Evolutionary conservation across 169 alveolate species (phyloP).

Genomic region (Plasmodium inui): DNA sequence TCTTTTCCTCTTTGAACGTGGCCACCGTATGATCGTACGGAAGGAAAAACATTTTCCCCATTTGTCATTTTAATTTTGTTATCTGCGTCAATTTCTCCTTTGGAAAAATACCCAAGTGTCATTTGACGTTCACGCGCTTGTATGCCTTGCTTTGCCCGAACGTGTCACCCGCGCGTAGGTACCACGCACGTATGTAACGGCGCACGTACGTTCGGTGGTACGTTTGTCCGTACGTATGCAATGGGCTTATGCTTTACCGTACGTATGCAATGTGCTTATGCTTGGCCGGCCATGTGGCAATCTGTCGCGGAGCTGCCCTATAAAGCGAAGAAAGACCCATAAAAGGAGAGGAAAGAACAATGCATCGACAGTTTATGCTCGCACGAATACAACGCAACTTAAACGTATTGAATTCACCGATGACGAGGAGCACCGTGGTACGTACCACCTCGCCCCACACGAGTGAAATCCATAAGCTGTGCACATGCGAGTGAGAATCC

Average conservation of each 20-base stretch:
- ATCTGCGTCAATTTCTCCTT: neutral
- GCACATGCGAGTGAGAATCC: neutral
- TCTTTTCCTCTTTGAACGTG: neutral
- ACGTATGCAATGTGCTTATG: neutral
- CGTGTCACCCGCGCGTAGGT: neutral
- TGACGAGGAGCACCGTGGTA: neutral
- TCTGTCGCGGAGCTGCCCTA: neutral
- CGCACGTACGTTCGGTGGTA: neutral
- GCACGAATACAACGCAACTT: neutral
- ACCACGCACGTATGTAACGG: neutral
- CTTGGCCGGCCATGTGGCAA: neutral
- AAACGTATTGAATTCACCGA: neutral
- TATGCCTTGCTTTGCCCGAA: neutral
- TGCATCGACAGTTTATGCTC: neutral
- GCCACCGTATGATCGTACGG: neutral
- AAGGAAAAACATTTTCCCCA: conserved; percentile 1
- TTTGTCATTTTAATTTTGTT: neutral
- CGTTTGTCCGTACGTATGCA: neutral
- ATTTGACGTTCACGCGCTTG: conserved; percentile 4
- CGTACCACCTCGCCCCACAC: neutral
- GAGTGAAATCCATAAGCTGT: neutral
- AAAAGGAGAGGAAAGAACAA: neutral
- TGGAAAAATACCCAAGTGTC: neutral
- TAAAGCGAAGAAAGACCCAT: neutral
- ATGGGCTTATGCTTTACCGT: neutral